Percentiles rank a stretch among this genome's conserved stretches.
Conservation (phyloP, 1,284 basidiomycete genomes). For the Cutaneotrichosporon cavernicola region DNA sequence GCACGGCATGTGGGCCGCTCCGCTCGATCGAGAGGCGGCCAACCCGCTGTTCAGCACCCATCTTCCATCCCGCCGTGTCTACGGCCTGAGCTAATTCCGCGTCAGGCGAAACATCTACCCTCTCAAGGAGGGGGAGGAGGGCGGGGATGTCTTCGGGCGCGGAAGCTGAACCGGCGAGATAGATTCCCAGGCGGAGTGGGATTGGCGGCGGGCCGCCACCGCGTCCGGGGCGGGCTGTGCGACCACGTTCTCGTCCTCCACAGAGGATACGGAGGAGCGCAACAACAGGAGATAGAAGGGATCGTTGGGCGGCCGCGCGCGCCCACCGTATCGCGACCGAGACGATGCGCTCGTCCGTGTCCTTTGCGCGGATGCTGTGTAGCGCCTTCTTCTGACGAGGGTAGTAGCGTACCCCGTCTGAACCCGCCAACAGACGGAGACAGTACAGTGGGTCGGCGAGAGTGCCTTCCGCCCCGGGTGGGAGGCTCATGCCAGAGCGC, state of each 20-base stretch:
- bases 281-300: not conserved
- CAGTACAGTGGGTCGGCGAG: constrained; percentile 1
- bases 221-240: not conserved
- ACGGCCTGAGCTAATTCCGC: not conserved
- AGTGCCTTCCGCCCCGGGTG: not conserved
- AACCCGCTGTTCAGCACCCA: not conserved
- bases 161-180: constrained; percentile 11
- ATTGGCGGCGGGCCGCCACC: not conserved
- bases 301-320: constrained; percentile 5
- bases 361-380: not conserved
- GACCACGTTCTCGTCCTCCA: not conserved
- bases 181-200: not conserved
- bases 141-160: constrained; percentile 14
- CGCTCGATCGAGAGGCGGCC: not conserved
- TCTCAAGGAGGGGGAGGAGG: constrained; percentile 7
- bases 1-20: not conserved
- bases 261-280: not conserved
- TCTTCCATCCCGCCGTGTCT: not conserved
- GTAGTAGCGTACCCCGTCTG: not conserved
- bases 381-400: too few relatives aligned
- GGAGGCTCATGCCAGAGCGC: not conserved
- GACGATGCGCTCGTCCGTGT: not conserved
- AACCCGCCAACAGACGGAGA: not conserved
- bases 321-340: constrained; percentile 10
- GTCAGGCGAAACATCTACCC: not conserved